Conservation (phyloP, 257 asterid genomes). For the Marsdenia floribunda region DNA sequence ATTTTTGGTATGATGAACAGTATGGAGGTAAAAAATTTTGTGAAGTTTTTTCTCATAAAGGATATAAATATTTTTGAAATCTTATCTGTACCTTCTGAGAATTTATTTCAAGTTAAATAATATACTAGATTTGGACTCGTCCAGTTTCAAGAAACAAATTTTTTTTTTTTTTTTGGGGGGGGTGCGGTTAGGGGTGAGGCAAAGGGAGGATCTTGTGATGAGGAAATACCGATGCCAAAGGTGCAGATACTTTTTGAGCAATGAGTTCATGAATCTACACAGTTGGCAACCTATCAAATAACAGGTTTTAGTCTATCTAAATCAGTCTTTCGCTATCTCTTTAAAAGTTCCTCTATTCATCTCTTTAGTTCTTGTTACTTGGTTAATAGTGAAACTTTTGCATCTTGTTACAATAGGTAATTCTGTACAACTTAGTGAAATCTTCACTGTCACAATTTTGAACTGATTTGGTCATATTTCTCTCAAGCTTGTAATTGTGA, state of each 20-base stretch:
- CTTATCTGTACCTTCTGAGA: too few relatives aligned
- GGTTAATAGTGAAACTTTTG: too few relatives aligned
- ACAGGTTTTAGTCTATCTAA: not conserved
- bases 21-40: too few relatives aligned
- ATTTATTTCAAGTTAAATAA: too few relatives aligned
- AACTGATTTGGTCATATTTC: not conserved
- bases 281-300: not conserved
- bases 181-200: too few relatives aligned
- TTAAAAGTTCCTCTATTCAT: too few relatives aligned
- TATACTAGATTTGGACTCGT: too few relatives aligned
- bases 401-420: not conserved
- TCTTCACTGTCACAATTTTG: not conserved
- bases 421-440: not conserved
- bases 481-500: not conserved
- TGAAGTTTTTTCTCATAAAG: too few relatives aligned
- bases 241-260: not conserved
- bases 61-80: too few relatives aligned
- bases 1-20: too few relatives aligned
- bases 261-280: not conserved
- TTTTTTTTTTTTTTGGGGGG: too few relatives aligned
- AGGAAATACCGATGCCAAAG: not conserved
- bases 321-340: not conserved
- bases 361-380: too few relatives aligned
- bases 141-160: not conserved
- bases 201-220: not conserved